Conservation (phyloP, 2,329 filamentous ascomycete genomes). For the Alternaria gansuensis region DNA sequence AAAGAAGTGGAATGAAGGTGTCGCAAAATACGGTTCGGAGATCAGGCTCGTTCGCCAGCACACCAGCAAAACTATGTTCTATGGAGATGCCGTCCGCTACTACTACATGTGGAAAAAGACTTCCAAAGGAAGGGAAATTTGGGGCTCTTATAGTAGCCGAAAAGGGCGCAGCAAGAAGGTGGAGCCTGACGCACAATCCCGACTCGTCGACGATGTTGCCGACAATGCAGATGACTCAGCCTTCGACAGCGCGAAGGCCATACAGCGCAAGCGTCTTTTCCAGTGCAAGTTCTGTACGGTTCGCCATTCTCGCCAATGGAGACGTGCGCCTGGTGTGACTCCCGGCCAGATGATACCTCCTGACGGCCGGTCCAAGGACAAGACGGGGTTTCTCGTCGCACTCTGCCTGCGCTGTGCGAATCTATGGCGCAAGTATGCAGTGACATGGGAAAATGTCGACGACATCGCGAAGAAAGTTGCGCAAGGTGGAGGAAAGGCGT, state of each 20-base stretch:
- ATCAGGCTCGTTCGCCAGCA: conserved; percentile 83
- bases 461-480: conserved; percentile 89
- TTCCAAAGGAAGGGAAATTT: conserved; percentile 81
- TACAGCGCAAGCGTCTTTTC: conserved; percentile 80
- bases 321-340: conserved; percentile 81
- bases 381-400: conserved; percentile 77
- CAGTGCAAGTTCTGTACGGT: conserved; percentile 92
- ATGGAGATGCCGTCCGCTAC: conserved; percentile 84
- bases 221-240: conserved; percentile 94
- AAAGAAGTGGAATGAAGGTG: conserved; percentile 91
- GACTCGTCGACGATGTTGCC: conserved; percentile 89
- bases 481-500: conserved; percentile 79
- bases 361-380: conserved; percentile 80
- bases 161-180: conserved; percentile 88
- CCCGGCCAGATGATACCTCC: conserved; percentile 74
- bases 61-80: conserved; percentile 77
- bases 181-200: conserved; percentile 65
- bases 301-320: conserved; percentile 85
- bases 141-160: conserved; percentile 86
- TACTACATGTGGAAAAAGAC: conserved; percentile 99
- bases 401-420: conserved; percentile 90
- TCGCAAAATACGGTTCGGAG: conserved; percentile 90
- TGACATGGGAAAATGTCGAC: conserved; percentile 94
- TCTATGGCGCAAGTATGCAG: conserved; percentile 93
- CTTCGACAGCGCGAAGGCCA: conserved; percentile 88